These are phyloP conservation scores for Wickerhamomyces sp. DNA, from an alignment of 1,139 yeast species.

Conservation along the genomic window DNA sequence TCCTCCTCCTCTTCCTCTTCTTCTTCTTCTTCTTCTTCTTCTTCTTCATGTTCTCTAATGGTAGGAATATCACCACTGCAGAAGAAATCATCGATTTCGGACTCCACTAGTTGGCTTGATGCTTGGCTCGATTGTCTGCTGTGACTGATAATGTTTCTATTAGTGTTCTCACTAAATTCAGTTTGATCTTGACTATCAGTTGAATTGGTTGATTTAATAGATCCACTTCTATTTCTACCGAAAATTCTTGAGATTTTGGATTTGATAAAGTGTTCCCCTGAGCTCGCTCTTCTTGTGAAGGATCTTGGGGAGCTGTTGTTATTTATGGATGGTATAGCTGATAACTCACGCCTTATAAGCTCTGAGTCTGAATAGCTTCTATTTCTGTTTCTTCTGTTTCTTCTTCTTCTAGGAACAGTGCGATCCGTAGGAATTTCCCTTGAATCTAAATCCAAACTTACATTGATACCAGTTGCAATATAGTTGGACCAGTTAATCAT, in stretches of 20 bases:
- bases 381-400: slow-evolving; percentile 32
- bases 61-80: slow-evolving; percentile 2
- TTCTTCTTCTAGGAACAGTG: slow-evolving; percentile 69
- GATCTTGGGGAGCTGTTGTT: neutral
- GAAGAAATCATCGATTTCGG: slow-evolving; percentile 31
- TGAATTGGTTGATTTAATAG: neutral
- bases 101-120: neutral
- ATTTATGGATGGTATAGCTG: slow-evolving; percentile 11
- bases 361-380: slow-evolving; percentile 21
- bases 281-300: slow-evolving; percentile 18
- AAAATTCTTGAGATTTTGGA: slow-evolving; percentile 13
- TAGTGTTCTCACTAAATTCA: neutral
- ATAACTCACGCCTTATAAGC: slow-evolving; percentile 20
- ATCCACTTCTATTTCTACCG: slow-evolving; percentile 8
- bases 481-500: slow-evolving; percentile 65
- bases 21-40: slow-evolving; percentile 7
- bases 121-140: neutral
- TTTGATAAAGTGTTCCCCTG: slow-evolving; percentile 7
- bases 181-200: neutral
- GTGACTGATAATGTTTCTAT: neutral
- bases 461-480: slow-evolving; percentile 56
- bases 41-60: slow-evolving; percentile 5
- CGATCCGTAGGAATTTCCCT: slow-evolving; percentile 64
- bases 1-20: slow-evolving; percentile 7
- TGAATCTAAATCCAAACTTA: slow-evolving; percentile 54